phyloP scores from a whole-genome alignment of 169 alveolate species.

The Plasmodium fragile region DNA sequence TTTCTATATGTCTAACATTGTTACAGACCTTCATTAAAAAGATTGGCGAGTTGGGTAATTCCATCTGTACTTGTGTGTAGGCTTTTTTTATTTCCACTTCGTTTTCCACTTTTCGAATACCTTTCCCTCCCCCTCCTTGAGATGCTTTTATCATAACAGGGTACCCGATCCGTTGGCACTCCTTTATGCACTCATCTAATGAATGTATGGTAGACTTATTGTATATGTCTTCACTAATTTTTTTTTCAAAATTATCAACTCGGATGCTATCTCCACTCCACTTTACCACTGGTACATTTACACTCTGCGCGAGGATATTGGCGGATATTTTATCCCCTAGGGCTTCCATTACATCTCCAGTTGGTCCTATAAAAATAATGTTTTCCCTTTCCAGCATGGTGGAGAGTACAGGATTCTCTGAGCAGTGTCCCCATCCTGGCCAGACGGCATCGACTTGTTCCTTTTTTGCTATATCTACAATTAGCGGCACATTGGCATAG shows the following conservation, averaged over 20 bases:
- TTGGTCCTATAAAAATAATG: constrained; percentile 93
- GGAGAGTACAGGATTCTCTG: constrained; percentile 93
- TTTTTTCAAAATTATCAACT: constrained; percentile 35
- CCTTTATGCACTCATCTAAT: constrained; percentile 88
- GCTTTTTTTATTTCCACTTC: constrained; percentile 81
- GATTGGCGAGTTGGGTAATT: constrained; percentile 85
- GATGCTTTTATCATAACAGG: constrained; percentile 97
- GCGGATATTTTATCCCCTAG: constrained; percentile 95
- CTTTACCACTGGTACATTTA: constrained; percentile 92
- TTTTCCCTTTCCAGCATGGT: constrained; percentile 83
- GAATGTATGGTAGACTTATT: constrained; percentile 77
- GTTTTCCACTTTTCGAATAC: constrained; percentile 89
- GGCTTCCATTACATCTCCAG: constrained; percentile 90
- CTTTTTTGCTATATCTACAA: constrained; percentile 82
- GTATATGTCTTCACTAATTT: constrained; percentile 57
- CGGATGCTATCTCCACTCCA: constrained; percentile 91
- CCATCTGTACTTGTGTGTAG: constrained; percentile 83
- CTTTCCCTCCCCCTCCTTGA: constrained; percentile 98
- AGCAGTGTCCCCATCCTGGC: constrained; percentile 98
- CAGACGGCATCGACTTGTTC: constrained; percentile 93
- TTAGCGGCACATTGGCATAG: constrained; percentile 80
- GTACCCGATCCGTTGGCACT: constrained; percentile 92
- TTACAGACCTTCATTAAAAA: constrained; percentile 85
- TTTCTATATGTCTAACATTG: constrained; percentile 92
- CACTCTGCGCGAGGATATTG: constrained; percentile 93